These are phyloP conservation scores for Penicillium palitans DNA, from an alignment of 2,329 filamentous ascomycete genomes.

Conservation along the genomic window DNA sequence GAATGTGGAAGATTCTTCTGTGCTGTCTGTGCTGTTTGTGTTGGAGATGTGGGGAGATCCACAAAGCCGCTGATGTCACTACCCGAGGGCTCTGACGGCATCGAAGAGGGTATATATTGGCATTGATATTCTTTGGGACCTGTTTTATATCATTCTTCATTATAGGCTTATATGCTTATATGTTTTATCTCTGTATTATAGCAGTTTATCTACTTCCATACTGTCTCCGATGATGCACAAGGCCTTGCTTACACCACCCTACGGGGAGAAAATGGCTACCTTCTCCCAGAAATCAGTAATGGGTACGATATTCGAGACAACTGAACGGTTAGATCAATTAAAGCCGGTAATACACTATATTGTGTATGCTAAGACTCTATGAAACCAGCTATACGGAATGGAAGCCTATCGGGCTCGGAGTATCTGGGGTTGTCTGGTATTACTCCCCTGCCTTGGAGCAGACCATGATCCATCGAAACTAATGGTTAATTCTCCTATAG, in stretches of 20 bases:
- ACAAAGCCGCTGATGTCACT: slow-evolving; percentile 11
- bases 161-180: no score
- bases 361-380: not conserved
- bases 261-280: slow-evolving; percentile 72
- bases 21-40: not conserved
- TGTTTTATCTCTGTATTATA: not conserved
- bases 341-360: not conserved
- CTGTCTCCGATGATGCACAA: not conserved
- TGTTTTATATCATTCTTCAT: not conserved
- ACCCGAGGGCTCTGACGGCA: not conserved
- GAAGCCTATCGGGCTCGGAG: slow-evolving; percentile 97
- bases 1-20: not conserved
- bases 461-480: not conserved
- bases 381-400: slow-evolving; percentile 82
- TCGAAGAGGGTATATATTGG: not conserved
- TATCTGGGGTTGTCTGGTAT: slow-evolving; percentile 96
- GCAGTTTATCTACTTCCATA: not conserved
- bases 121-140: not conserved
- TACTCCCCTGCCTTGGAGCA: slow-evolving; percentile 31
- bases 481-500: slow-evolving; percentile 50
- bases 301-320: slow-evolving; percentile 98
- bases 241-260: slow-evolving; percentile 2
- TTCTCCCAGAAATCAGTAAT: slow-evolving; percentile 99
- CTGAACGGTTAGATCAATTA: slow-evolving; percentile 69
- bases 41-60: not conserved